phyloP scores from a whole-genome alignment of 192 early-diverging fungal species.

The Mycoemilia scoparia region DNA sequence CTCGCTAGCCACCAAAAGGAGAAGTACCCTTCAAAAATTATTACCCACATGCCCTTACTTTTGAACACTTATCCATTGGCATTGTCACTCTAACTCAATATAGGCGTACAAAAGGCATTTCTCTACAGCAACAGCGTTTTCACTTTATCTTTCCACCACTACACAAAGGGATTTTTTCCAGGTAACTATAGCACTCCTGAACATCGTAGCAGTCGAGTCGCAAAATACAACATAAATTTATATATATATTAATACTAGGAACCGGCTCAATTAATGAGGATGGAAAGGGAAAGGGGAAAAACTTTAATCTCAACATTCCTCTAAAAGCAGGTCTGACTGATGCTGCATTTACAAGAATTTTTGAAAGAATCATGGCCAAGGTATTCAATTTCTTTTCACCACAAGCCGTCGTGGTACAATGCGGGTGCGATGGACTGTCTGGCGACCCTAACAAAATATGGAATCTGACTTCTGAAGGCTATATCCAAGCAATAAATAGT shows the following conservation, averaged over 20 bases:
- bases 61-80: too few species aligned
- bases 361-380: conserved; percentile 47
- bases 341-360: conserved; percentile 58
- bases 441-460: conserved; percentile 22
- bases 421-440: conserved; percentile 43
- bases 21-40: too few species aligned
- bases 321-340: conserved; percentile 78
- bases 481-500: conserved; percentile 5
- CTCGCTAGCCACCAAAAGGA: too few species aligned
- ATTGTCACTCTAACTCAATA: too few species aligned
- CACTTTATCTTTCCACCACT: conserved; percentile 94
- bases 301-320: conserved; percentile 80
- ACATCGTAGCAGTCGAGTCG: conserved; percentile 48
- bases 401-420: conserved; percentile 76
- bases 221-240: too few species aligned
- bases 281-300: conserved; percentile 57
- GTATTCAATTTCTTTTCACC: conserved; percentile 62
- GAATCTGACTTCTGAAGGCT: conserved; percentile 17
- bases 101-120: conserved; percentile 95
- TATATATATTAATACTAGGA: too few species aligned
- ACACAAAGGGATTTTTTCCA: conserved; percentile 85
- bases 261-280: conserved; percentile 68
- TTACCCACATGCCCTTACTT: too few species aligned
- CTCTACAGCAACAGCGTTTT: conserved; percentile 77
- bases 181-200: conserved; percentile 64